phyloP scores from a whole-genome alignment of 2,329 filamentous ascomycete species.

The Fusarium palustre region DNA sequence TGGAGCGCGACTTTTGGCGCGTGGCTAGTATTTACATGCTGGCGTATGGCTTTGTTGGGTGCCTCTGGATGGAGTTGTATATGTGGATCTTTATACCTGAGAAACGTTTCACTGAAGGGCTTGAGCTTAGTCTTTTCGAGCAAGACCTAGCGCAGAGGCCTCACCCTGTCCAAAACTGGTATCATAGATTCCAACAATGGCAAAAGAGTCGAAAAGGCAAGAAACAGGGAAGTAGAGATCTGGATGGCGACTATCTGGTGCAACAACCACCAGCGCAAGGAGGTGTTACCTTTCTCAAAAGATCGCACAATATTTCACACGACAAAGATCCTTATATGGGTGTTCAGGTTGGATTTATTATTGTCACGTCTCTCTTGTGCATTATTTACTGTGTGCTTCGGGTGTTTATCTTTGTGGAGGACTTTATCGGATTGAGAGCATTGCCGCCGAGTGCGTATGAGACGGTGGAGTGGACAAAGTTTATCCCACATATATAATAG shows the following conservation, averaged over 20 bases:
- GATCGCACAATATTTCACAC: constrained; percentile 10
- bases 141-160: neutral
- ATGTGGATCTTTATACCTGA: constrained; percentile 28
- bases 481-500: constrained; percentile 29
- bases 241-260: neutral
- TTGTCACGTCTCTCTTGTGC: constrained; percentile 7
- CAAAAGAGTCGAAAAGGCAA: neutral
- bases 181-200: neutral
- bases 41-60: constrained; percentile 5
- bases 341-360: constrained; percentile 6
- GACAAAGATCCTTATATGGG: constrained; percentile 6
- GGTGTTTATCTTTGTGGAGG: constrained; percentile 9
- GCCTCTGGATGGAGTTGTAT: constrained; percentile 18
- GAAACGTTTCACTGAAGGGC: neutral
- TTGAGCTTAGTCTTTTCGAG: constrained; percentile 4
- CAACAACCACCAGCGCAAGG: neutral
- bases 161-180: constrained; percentile 2
- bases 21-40: constrained; percentile 24
- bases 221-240: neutral
- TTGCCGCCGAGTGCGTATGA: constrained; percentile 12
- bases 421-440: constrained; percentile 9
- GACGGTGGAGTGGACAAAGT: constrained; percentile 12
- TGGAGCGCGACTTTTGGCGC: constrained; percentile 17
- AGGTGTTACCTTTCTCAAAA: neutral
- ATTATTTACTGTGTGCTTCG: constrained; percentile 3